A percentile compares a stretch with the other conserved stretches of the same genome.
Conservation (phyloP, 495 filamentous ascomycete genomes). For the Amphirosellinia nigrospora region DNA sequence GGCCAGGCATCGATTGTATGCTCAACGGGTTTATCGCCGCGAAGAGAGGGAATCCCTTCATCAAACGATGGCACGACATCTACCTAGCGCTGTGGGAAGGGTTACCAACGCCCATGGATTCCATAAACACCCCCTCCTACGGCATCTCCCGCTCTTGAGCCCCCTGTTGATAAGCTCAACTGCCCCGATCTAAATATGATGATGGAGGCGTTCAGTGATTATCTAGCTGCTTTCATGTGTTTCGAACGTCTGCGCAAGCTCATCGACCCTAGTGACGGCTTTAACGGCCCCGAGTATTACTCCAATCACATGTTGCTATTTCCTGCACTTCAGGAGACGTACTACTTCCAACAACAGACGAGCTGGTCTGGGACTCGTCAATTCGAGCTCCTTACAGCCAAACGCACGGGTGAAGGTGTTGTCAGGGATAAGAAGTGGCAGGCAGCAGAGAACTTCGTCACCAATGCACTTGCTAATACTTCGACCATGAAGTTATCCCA, state of each 20-base stretch:
- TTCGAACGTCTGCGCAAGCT: conserved; percentile 41
- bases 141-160: conserved; percentile 38
- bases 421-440: conserved; percentile 36
- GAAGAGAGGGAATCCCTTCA: conserved; percentile 43
- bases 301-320: conserved; percentile 35
- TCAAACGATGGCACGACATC: conserved; percentile 49
- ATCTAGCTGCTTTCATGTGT: conserved; percentile 36
- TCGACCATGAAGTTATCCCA: conserved; percentile 41
- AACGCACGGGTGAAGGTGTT: conserved; percentile 29
- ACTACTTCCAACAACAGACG: conserved; percentile 33
- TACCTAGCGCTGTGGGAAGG: conserved; percentile 46
- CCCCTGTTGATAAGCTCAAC: conserved; percentile 32
- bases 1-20: conserved; percentile 37
- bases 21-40: conserved; percentile 51
- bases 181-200: conserved; percentile 30
- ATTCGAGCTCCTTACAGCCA: conserved; percentile 37
- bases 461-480: conserved; percentile 35
- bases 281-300: conserved; percentile 39
- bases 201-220: conserved; percentile 39
- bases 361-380: conserved; percentile 36
- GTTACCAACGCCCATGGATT: conserved; percentile 38
- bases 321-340: conserved; percentile 32
- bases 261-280: conserved; percentile 39
- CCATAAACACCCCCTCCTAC: conserved; percentile 43
- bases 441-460: conserved; percentile 37